A percentile compares a stretch with the other conserved stretches of the same genome.
Evolutionary conservation across 2,329 filamentous ascomycete species (phyloP).

Genomic region (Penicillium sp.): DNA sequence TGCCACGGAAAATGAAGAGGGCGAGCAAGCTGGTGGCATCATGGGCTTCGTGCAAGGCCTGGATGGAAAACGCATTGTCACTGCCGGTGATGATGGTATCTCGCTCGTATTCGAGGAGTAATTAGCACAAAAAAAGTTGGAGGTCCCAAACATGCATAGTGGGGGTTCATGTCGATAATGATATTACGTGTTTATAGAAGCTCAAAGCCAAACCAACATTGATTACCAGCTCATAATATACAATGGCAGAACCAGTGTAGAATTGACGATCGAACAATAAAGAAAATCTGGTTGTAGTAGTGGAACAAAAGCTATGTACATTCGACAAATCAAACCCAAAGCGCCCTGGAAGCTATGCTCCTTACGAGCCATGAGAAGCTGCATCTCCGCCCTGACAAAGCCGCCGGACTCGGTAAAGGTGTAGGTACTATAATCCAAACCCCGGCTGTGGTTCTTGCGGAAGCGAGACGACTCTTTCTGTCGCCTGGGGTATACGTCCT

Average conservation of each 20-base stretch:
- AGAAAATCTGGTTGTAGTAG: conserved; percentile 21
- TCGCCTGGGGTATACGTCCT: conserved; percentile 26
- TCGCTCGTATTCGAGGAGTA: conserved; percentile 47
- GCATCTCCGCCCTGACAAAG: conserved; percentile 14
- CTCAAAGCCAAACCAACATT: conserved; percentile 1
- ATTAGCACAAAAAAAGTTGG: conserved; percentile 1
- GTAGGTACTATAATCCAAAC: conserved; percentile 10
- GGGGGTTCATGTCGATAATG: conserved; percentile 19
- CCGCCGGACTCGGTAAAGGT: conserved; percentile 5
- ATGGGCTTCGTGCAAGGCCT: conserved; percentile 83
- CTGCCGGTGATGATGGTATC: conserved; percentile 78
- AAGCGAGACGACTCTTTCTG: conserved; percentile 12
- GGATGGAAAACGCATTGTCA: conserved; percentile 72
- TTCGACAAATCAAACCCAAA: conserved; percentile 33
- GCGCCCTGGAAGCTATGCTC: conserved; percentile 24
- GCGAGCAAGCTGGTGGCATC: conserved; percentile 77
- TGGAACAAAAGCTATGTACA: conserved; percentile 39
- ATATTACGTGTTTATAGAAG: conserved; percentile 23
- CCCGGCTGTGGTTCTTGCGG: conserved; percentile 11
- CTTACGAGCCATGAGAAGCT: conserved; percentile 2
- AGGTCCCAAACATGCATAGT: conserved; percentile 1
- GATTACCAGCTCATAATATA: neutral
- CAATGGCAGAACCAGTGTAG: neutral
- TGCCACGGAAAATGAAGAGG: conserved; percentile 53
- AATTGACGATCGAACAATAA: conserved; percentile 11